A percentile compares a stretch with the other conserved stretches of the same genome.
Evolutionary conservation across 805 yeast species (phyloP).

Genomic region (Priceomyces medius): DNA sequence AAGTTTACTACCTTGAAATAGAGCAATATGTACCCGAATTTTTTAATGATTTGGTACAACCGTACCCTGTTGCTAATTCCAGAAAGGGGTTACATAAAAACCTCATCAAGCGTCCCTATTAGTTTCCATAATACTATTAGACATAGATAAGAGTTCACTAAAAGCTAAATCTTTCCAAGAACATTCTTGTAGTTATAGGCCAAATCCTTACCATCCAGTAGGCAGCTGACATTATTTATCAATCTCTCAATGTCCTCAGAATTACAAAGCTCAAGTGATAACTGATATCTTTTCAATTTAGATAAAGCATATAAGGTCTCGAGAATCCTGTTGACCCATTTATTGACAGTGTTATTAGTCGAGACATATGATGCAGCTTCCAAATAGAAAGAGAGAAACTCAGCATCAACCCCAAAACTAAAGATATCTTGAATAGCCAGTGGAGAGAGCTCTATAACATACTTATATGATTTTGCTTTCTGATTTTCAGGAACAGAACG

Average conservation of each 20-base stretch:
- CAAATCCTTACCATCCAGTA: neutral
- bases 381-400: slow-evolving; percentile 46
- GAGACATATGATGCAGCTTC: slow-evolving; percentile 36
- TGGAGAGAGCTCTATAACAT: slow-evolving; percentile 30
- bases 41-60: slow-evolving; percentile 40
- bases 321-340: slow-evolving; percentile 18
- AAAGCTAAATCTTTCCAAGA: neutral
- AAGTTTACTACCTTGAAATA: slow-evolving; percentile 38
- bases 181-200: slow-evolving; percentile 1
- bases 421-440: slow-evolving; percentile 31
- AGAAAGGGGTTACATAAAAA: slow-evolving; percentile 33
- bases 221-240: neutral
- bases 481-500: slow-evolving; percentile 23
- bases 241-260: slow-evolving; percentile 13
- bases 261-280: slow-evolving; percentile 36
- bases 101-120: neutral
- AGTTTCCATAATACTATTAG: neutral
- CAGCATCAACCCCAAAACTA: slow-evolving; percentile 47
- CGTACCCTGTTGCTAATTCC: slow-evolving; percentile 26
- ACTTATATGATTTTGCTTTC: slow-evolving; percentile 32
- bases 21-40: slow-evolving; percentile 40
- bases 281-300: slow-evolving; percentile 32
- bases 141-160: neutral
- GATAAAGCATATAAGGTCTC: slow-evolving; percentile 25
- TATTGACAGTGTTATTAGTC: slow-evolving; percentile 6